These are phyloP conservation scores for Pseudogymnoascus sp. DNA, from an alignment of 2,329 filamentous ascomycete species.

Conservation along the genomic window DNA sequence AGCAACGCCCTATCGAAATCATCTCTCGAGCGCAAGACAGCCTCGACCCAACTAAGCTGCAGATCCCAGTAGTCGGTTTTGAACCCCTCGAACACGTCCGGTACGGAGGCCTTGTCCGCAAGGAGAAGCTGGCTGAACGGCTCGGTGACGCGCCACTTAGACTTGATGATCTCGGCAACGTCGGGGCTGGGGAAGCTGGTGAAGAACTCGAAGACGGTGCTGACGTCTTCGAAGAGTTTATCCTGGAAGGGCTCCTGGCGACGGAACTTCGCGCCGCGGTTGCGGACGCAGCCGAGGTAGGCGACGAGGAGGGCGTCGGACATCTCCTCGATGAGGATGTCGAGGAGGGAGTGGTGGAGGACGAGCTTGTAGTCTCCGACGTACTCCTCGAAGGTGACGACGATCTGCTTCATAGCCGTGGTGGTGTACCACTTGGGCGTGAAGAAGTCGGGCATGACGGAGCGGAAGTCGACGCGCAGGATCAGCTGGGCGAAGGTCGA, in stretches of 20 bases:
- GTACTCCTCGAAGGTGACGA: slow-evolving; percentile 92
- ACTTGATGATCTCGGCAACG: slow-evolving; percentile 66
- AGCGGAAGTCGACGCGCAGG: slow-evolving; percentile 80
- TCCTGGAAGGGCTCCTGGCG: slow-evolving; percentile 80
- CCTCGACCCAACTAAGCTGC: slow-evolving; percentile 92
- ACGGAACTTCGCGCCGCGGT: slow-evolving; percentile 83
- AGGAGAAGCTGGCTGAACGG: slow-evolving; percentile 72
- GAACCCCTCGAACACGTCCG: slow-evolving; percentile 73
- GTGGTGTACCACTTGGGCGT: slow-evolving; percentile 80
- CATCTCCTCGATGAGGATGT: slow-evolving; percentile 89
- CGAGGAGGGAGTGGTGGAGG: slow-evolving; percentile 76
- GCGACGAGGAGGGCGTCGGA: slow-evolving; percentile 81
- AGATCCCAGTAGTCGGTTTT: slow-evolving; percentile 88
- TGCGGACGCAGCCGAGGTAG: slow-evolving; percentile 78
- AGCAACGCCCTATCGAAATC: slow-evolving; percentile 91
- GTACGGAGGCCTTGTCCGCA: slow-evolving; percentile 62
- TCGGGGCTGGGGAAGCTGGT: slow-evolving; percentile 56
- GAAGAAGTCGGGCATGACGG: slow-evolving; percentile 83
- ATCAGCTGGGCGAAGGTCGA: slow-evolving; percentile 78
- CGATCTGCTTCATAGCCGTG: slow-evolving; percentile 86
- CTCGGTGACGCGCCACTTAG: slow-evolving; percentile 88
- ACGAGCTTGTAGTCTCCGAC: slow-evolving; percentile 77
- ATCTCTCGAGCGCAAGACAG: slow-evolving; percentile 74
- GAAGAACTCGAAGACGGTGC: slow-evolving; percentile 87
- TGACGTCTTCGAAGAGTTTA: slow-evolving; percentile 88